Percentiles rank a stretch among this genome's conserved stretches.
Conservation (phyloP, 208 protist genomes). For the Histomonas meleagridis region DNA sequence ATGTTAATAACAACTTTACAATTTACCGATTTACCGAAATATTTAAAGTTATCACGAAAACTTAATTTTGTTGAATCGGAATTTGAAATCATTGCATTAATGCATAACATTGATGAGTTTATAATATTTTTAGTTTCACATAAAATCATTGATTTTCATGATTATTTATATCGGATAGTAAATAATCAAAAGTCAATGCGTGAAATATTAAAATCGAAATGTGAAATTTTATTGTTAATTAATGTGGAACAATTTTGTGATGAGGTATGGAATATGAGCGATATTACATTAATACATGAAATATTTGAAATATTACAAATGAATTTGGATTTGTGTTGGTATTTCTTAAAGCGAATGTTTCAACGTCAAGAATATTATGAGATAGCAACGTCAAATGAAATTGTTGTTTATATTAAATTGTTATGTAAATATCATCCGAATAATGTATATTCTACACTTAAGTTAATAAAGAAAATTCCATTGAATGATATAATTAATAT, state of each 20-base stretch:
- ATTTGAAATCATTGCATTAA: not conserved
- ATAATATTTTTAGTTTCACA: not conserved
- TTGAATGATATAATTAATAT: not conserved
- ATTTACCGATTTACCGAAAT: not conserved
- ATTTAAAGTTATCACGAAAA: not conserved
- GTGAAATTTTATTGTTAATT: not conserved
- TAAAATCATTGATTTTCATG: not conserved
- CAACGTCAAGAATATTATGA: not conserved
- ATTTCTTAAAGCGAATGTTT: not conserved
- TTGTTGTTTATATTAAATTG: not conserved
- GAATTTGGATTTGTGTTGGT: not conserved
- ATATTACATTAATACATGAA: not conserved
- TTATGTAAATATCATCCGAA: not conserved
- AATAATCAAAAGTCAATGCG: not conserved
- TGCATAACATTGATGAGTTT: not conserved
- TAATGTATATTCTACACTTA: not conserved
- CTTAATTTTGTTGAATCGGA: not conserved
- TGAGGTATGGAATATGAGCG: not conserved
- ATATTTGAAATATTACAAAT: not conserved
- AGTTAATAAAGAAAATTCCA: not conserved
- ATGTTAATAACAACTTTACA: not conserved
- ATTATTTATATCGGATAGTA: not conserved
- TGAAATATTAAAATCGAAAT: not conserved
- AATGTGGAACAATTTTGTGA: slow-evolving; percentile 12
- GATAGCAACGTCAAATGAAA: not conserved